Conservation (phyloP, 129 eudicot genomes). For the Helianthus annuus region DNA sequence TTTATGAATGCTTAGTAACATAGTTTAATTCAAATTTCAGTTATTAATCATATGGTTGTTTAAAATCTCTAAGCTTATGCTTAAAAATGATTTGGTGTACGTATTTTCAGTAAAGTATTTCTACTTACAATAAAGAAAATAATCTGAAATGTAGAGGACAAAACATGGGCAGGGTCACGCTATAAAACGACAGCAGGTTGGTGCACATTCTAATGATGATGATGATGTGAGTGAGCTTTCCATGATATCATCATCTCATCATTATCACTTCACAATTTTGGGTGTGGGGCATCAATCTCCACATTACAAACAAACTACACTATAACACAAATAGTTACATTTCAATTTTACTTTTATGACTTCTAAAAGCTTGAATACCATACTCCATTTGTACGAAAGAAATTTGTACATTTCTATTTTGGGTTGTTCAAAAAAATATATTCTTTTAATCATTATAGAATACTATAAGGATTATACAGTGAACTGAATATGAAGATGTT, state of each 20-base stretch:
- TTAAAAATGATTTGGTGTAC: not conserved
- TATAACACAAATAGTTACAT: slow-evolving; percentile 1
- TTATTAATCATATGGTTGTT: not conserved
- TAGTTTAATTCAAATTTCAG: too few relatives aligned
- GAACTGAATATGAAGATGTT: too few relatives aligned
- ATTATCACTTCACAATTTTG: not conserved
- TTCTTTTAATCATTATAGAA: not conserved
- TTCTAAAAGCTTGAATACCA: not conserved
- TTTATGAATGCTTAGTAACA: not conserved
- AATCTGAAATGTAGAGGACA: slow-evolving; percentile 23
- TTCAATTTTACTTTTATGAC: not conserved
- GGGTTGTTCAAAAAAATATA: not conserved
- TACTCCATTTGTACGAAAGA: not conserved
- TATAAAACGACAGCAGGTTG: slow-evolving; percentile 27
- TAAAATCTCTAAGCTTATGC: too few relatives aligned
- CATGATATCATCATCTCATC: slow-evolving; percentile 25
- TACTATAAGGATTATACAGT: too few relatives aligned
- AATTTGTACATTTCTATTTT: not conserved
- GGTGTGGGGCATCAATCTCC: too few relatives aligned
- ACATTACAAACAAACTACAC: not conserved
- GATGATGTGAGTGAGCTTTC: slow-evolving; percentile 29
- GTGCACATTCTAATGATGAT: slow-evolving; percentile 24
- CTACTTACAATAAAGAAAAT: not conserved
- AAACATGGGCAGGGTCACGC: slow-evolving; percentile 31
- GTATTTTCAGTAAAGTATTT: not conserved